Conservation (phyloP, 306 rosid species). For the Herpetospermum pedunculosum region DNA sequence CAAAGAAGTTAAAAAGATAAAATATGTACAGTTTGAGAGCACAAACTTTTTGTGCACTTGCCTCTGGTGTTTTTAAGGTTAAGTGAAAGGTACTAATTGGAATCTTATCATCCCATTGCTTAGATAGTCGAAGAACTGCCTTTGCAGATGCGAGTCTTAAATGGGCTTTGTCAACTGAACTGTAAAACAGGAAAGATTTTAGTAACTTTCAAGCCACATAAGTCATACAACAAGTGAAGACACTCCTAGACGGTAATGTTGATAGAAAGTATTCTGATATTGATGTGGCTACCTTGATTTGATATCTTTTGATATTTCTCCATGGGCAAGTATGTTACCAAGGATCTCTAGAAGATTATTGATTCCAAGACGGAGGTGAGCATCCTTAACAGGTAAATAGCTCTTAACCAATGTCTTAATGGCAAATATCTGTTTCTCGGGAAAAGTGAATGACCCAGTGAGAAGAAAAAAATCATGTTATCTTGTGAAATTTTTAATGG, state of each 20-base stretch:
- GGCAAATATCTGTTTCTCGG: conserved; percentile 57
- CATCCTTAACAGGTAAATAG: conserved; percentile 92
- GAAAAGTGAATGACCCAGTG: background rate
- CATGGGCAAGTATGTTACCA: conserved; percentile 52
- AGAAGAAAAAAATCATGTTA: background rate
- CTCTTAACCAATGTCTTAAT: conserved; percentile 85
- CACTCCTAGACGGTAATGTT: background rate
- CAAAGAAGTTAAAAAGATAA: conserved; percentile 11
- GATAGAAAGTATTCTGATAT: conserved; percentile 2
- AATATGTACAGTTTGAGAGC: conserved; percentile 9
- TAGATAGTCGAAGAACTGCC: conserved; percentile 77
- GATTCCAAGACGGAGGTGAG: conserved; percentile 62
- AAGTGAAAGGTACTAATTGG: conserved; percentile 66
- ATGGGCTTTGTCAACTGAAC: conserved; percentile 89
- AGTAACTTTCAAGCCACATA: conserved; percentile 21
- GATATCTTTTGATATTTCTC: conserved; percentile 75
- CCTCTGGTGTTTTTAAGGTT: conserved; percentile 79
- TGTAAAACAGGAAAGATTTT: conserved; percentile 32
- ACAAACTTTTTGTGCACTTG: conserved; percentile 18
- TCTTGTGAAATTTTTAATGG: background rate
- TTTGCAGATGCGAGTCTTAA: conserved; percentile 89
- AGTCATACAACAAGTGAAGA: background rate
- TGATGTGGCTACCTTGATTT: conserved; percentile 53
- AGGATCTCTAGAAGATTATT: conserved; percentile 62
- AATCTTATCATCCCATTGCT: conserved; percentile 88